Base-by-base conservation (phyloP, 306 rosid genomes). In the Cucumis melo region DNA sequence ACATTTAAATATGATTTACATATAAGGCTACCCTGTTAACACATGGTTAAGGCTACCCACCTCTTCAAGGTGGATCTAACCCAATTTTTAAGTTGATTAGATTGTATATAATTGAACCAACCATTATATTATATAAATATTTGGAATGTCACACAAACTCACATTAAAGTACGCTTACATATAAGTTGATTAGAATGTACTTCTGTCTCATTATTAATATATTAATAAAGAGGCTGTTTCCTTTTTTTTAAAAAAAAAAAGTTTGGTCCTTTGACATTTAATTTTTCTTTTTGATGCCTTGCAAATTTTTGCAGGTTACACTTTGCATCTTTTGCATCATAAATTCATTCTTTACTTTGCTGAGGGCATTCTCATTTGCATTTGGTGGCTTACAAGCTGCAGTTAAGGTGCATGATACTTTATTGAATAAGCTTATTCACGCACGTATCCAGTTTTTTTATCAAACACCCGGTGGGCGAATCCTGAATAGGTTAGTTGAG, bases 341-440 rank as follows among this genome's bases (percentile, higher is more conserved):
- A 83, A 93, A 93, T 85, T 91, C 98, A 77, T 67, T 86, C 84
- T 86, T 93, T 83, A 93, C 98, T 66, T 80, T 93, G 90, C 85
- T 87, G 88, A 93, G 98, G 81, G 94, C 98, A 38, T 93, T 93
- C 89, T 88, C 92, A 83, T 93, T 93, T 84, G 98, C 98, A 62
- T 88, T 87, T 82, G 98, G 98, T 44, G 98, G 98, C 76, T 86
- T 93, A 79, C 84, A 75, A 90, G 94, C 96, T 70, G 97, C 98
- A 78, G 87, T 78, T 75, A 90, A 90, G 86, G 94, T 93, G 70
- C 98, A 93, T 83, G 80, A 88, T 80, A 83, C 82, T 42, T 83
- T 93, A 76, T 90, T 93, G 74, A 77, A 73, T 78, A 87, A 81
- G 84, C 89, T 90, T 81, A 83, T 91, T 83, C 85, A 82, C 87